Conservation (phyloP, 805 yeast species). For the Candida sanyiensis region DNA sequence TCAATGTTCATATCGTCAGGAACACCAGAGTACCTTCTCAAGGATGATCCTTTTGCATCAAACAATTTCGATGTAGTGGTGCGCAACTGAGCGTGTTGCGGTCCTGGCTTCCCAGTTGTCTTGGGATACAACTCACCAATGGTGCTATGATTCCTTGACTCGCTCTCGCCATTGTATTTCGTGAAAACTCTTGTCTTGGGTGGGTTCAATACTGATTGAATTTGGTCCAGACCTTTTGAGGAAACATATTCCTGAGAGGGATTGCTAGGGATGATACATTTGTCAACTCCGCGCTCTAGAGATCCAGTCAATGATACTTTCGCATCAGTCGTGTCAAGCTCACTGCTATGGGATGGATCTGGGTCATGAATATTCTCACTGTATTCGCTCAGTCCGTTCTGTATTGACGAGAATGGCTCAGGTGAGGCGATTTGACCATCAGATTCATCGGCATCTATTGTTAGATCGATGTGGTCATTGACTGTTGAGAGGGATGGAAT, state of each 20-base stretch:
- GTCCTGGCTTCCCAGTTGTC: background rate
- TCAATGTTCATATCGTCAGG: conserved; percentile 51
- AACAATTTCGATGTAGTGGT: conserved; percentile 71
- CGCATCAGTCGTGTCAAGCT: too few species aligned
- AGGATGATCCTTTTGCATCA: conserved; percentile 66
- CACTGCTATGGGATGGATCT: too few species aligned
- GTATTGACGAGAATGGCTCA: conserved; percentile 3
- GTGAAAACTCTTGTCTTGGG: conserved; percentile 15
- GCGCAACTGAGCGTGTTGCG: conserved; percentile 34
- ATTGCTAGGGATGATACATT: too few species aligned
- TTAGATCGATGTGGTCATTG: conserved; percentile 4
- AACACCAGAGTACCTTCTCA: conserved; percentile 66
- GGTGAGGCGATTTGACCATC: conserved; percentile 7
- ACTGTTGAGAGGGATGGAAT: conserved; percentile 3
- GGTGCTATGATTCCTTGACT: conserved; percentile 17
- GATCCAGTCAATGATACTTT: too few species aligned
- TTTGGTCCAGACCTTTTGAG: background rate
- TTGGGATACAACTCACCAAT: conserved; percentile 8
- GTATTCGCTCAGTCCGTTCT: too few species aligned
- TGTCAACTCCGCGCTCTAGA: too few species aligned
- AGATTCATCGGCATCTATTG: conserved; percentile 8
- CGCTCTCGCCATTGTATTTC: conserved; percentile 17
- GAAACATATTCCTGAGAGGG: too few species aligned
- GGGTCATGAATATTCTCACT: too few species aligned
- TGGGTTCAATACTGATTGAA: conserved; percentile 1